phyloP scores from a whole-genome alignment of 768 basidiomycete species.

The Postia placenta region DNA sequence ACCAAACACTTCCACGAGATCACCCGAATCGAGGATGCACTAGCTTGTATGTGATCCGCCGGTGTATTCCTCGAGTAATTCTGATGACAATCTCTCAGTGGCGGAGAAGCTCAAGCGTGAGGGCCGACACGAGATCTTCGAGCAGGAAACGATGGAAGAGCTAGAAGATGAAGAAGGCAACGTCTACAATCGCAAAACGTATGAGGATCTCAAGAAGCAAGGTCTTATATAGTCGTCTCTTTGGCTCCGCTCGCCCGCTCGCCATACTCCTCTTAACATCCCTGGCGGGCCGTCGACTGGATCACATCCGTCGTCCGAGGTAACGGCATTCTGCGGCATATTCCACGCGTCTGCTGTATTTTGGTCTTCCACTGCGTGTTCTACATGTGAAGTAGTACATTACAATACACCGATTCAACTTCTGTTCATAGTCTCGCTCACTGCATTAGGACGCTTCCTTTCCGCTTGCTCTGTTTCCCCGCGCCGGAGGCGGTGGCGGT shows the following conservation, averaged over 20 bases:
- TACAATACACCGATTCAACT: too few species aligned
- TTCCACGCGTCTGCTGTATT: neutral
- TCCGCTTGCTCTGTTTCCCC: conserved; percentile 5
- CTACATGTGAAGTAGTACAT: too few species aligned
- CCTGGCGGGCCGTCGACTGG: too few species aligned
- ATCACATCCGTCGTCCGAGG: too few species aligned
- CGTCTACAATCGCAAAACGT: conserved; percentile 97
- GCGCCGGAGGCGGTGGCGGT: conserved; percentile 43
- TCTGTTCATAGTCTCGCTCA: too few species aligned
- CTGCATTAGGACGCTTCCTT: too few species aligned
- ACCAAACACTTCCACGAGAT: conserved; percentile 99
- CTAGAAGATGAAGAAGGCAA: conserved; percentile 98
- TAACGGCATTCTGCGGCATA: too few species aligned
- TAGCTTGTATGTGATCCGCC: conserved; percentile 62
- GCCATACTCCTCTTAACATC: too few species aligned
- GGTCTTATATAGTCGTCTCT: conserved; percentile 51
- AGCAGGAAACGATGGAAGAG: conserved; percentile 95
- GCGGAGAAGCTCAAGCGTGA: conserved; percentile 97
- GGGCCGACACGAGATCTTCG: conserved; percentile 89
- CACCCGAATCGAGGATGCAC: conserved; percentile 92
- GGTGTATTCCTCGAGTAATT: neutral
- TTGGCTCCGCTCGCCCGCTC: too few species aligned
- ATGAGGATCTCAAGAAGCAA: conserved; percentile 94
- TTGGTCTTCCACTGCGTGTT: too few species aligned
- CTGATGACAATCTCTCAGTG: conserved; percentile 40